Conservation (phyloP, 257 asterid genomes). For the Craterostigma plantagineum region DNA sequence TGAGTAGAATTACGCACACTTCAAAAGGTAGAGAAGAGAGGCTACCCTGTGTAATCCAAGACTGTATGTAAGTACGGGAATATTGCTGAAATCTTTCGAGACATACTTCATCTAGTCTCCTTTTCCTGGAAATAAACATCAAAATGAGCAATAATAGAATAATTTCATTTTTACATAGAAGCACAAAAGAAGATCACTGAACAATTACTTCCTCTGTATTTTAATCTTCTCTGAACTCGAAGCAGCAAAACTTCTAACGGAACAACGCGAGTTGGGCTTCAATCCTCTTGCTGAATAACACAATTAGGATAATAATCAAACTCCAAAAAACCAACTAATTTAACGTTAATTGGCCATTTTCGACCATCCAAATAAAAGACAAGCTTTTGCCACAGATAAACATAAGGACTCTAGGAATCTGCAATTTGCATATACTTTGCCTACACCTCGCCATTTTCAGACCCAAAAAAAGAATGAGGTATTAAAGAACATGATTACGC, state of each 20-base stretch:
- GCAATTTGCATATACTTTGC: too few relatives aligned
- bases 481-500: too few relatives aligned
- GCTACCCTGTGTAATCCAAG: slow-evolving; percentile 88
- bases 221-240: slow-evolving; percentile 32
- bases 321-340: too few relatives aligned
- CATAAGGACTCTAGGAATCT: too few relatives aligned
- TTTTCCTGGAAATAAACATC: slow-evolving; percentile 36
- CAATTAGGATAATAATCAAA: too few relatives aligned
- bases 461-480: too few relatives aligned
- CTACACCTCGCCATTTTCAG: too few relatives aligned
- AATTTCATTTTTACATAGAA: slow-evolving; percentile 4
- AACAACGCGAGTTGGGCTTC: too few relatives aligned
- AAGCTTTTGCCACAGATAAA: too few relatives aligned
- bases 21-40: slow-evolving; percentile 3
- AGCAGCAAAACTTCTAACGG: slow-evolving; percentile 38
- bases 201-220: slow-evolving; percentile 49
- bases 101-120: slow-evolving; percentile 82
- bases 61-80: slow-evolving; percentile 76
- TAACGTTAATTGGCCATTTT: too few relatives aligned
- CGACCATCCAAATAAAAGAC: too few relatives aligned
- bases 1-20: not conserved
- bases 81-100: slow-evolving; percentile 79
- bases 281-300: too few relatives aligned
- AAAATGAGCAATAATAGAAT: not conserved
- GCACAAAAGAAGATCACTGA: slow-evolving; percentile 2